Evolutionary conservation across 1,284 basidiomycete genomes (phyloP).

Genomic region (Sporisorium sorghi): DNA sequence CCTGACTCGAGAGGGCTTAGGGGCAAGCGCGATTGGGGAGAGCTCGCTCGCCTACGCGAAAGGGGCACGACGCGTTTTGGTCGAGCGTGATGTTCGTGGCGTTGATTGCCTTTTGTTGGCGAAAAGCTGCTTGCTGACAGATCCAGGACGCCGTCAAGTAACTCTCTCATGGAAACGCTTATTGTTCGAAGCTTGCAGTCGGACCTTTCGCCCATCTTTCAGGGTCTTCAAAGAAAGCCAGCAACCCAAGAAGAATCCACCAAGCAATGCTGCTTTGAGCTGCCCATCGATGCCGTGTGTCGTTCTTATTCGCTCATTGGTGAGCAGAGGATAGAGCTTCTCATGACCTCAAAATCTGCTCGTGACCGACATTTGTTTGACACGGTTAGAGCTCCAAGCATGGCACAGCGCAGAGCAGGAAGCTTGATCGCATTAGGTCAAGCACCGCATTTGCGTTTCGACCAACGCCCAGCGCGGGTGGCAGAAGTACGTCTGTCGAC

Average conservation of each 20-base stretch:
- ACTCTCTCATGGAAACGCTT: not conserved
- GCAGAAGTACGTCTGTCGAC: too few relatives aligned
- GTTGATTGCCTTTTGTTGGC: not conserved
- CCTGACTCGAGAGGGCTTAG: not conserved
- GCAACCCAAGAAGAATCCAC: not conserved
- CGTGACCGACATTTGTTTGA: too few relatives aligned
- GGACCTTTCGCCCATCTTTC: not conserved
- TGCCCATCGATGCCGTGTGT: not conserved
- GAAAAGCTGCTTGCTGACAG: not conserved
- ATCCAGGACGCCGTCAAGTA: not conserved
- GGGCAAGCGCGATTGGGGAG: not conserved
- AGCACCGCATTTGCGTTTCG: too few relatives aligned
- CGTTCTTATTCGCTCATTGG: not conserved
- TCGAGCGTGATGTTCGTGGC: not conserved
- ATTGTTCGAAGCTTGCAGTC: not conserved
- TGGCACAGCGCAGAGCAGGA: too few relatives aligned
- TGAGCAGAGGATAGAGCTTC: too few relatives aligned
- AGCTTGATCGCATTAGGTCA: too few relatives aligned
- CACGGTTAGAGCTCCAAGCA: too few relatives aligned
- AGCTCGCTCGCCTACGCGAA: slow-evolving; percentile 3
- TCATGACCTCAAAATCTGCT: too few relatives aligned
- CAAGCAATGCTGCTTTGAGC: not conserved
- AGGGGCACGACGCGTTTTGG: slow-evolving; percentile 4
- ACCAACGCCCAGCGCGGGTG: too few relatives aligned
- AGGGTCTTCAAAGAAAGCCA: not conserved